Evolutionary conservation across 139 green algal species (phyloP), one percentile per base, ranked within the genome.

Genomic region (Chlamydomonas asymmetrica): DNA sequence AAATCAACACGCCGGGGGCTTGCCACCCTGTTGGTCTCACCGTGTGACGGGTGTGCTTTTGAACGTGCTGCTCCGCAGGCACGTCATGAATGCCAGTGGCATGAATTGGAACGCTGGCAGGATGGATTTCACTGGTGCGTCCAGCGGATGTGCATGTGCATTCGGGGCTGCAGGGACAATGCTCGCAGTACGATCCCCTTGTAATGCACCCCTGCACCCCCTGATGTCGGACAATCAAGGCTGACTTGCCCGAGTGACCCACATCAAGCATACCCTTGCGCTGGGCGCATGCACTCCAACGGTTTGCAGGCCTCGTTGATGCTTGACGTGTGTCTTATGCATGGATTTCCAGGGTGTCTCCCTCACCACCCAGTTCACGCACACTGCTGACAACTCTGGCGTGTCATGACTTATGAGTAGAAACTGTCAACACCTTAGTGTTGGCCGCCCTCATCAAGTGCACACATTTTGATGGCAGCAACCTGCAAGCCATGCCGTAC

Each of bases 61-160:
- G 57, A 8, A 18, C 8, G 8, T 9, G 57, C 68, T 45, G 4
- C 18, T 35, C 25, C 69, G 57, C 86, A 94, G 87, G 60, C 93
- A 97, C 66, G 85, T 95, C 34, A 20, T 80, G 13, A 88, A 88
- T 39, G 91, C 91, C 18, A 95, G 88, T 49, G 93, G 92, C 0
- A 52, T 79, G 0, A 83, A 81, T 4, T 97, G 93, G 93, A 92
- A 93, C 73, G 65, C 87, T 31, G 93, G 93, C 25, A 50, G 88
- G 23, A 78, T 97, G 61, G 92, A 97, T 78, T 95, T 94, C 66
- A 82, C 82, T 64, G 87, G 91, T 82, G 35, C 4, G 60, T 66
- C 25, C 13, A 48, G 37, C 23, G 50, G 3, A 16, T 52, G 16
- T 16, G 45, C 10, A 52, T 52, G 45, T 16, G 45, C 10, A 10